Evolutionary conservation across 352 stramenopile genomes (phyloP), one percentile per base, ranked within the genome.

Genomic region (Globisporangium radiosum): DNA sequence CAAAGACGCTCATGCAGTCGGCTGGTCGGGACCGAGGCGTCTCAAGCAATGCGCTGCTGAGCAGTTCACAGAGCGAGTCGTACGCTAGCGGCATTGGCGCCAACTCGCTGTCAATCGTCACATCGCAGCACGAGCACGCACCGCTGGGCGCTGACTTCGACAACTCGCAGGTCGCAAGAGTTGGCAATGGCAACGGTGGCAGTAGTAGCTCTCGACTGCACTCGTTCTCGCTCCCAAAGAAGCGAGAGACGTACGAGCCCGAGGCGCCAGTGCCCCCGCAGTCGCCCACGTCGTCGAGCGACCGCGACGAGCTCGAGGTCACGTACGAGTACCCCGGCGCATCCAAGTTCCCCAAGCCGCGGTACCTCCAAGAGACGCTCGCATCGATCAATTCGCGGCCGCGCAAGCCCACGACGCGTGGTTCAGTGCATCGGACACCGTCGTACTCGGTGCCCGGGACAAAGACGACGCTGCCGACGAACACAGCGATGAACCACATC

Each of bases 361-460:
- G 76, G 25, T 87, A 88, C 43, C 67, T 81, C 50, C 74, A 77
- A 25, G 52, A 84, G 38, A 87, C 71, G 14, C 65, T 83, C 37
- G 67, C 74, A 14, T 85, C 73, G 6, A 81, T 76, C 59, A 88
- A 84, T 47, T 71, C 75, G 10, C 68, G 73, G 3, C 77, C 68
- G 2, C 68, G 73, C 36, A 73, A 70, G 57, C 19, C 60, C 8
- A 17, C 60, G 9, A 52, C 47, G 40, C 60, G 33, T 2, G 15
- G 44, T 11, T 36, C 52, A 10, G 55, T 60, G 19, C 62, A 47
- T 44, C 67, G 63, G n/a, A 63, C 68, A 6, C 58, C 68, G 6
- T 60, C 65, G 17, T 67, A 57, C 47, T 64, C 68, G 51, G 60
- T 53, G 14, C 66, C 69, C 17, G 45, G 45, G 14, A 50, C 62